Base-by-base conservation (phyloP, 208 protist genomes). In the Wallacemonas sp. region DNA sequence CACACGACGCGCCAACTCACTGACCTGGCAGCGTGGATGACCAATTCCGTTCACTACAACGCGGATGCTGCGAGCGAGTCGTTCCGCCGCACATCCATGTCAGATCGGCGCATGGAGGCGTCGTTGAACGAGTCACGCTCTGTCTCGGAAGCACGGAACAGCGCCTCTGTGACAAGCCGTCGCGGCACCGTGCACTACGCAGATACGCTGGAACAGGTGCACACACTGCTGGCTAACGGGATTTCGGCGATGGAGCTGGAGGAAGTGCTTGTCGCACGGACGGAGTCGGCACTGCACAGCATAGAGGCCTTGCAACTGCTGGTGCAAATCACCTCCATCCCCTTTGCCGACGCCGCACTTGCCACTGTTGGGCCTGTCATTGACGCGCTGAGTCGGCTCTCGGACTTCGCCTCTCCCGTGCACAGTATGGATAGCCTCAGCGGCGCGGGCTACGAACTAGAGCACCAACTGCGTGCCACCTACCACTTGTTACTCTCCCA, bases 161-260 rank as follows among this genome's bases (percentile, higher is more conserved):
- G 50, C 24, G 67, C 44, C 37, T 87, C 79, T 5, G 71, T 76
- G 10, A 87, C 63, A 57, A 79, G 73, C 32, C 81, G 87, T n/a
- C 79, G 81, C 60, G 92, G 79, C 63, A 79, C 73, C 2, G 67
- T 85, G 26, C 68, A 80, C 48, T 71, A 85, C 50, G 76, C 63
- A 9, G 86, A 96, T 39, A 80, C 70, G 36, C 66, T 96, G 1
- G 88, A 93, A 70, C 85, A 93, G 64, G 77, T 94, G 21, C 77
- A 85, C 30, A 70, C 72, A 3, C 53, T 94, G 10, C 59, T 94
- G 48, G 66, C 71, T n/a, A 81, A 85, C 55, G 78, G 71, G 12
- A 77, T 87, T 38, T 70, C 73, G 0, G 58, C 84, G n/a, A 36
- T 63, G 1, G 66, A 73, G 48, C 69, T 96, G 27, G 84, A 96